Conservation (phyloP, 805 yeast species). For the Cephaloascus albidus region DNA sequence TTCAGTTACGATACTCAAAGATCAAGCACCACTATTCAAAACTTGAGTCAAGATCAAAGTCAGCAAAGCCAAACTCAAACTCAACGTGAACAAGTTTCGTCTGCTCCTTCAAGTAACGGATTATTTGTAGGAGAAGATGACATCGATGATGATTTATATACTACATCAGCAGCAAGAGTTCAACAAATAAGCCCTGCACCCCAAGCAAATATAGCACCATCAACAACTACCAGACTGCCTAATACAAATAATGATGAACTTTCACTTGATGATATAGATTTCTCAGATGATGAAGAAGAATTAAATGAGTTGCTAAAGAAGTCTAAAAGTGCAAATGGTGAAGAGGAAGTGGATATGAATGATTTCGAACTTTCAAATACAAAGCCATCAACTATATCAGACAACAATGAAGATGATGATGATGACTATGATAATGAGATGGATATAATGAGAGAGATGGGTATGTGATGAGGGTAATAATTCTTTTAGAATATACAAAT, state of each 20-base stretch:
- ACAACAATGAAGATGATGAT: conserved; percentile 1
- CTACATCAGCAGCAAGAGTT: background rate
- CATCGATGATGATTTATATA: background rate
- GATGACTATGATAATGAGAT: conserved; percentile 5
- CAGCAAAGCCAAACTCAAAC: too few species aligned
- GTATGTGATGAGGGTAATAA: too few species aligned
- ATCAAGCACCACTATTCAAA: too few species aligned
- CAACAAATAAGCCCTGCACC: too few species aligned
- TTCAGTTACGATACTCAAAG: too few species aligned
- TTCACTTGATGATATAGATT: background rate
- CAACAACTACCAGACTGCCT: background rate
- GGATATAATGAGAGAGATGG: conserved; percentile 6
- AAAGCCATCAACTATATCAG: conserved; percentile 1
- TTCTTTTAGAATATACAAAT: too few species aligned
- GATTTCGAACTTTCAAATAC: conserved; percentile 2
- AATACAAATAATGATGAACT: background rate
- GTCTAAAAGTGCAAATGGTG: too few species aligned
- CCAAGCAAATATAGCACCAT: background rate
- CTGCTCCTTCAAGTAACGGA: background rate
- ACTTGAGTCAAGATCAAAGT: too few species aligned
- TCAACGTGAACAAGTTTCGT: too few species aligned
- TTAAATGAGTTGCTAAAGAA: background rate
- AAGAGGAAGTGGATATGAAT: background rate
- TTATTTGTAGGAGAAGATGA: background rate
- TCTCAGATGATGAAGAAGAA: background rate